Evolutionary conservation across 805 yeast species (phyloP), one percentile per base, ranked within the genome.

Genomic region (Saccharomycopsis microspora): DNA sequence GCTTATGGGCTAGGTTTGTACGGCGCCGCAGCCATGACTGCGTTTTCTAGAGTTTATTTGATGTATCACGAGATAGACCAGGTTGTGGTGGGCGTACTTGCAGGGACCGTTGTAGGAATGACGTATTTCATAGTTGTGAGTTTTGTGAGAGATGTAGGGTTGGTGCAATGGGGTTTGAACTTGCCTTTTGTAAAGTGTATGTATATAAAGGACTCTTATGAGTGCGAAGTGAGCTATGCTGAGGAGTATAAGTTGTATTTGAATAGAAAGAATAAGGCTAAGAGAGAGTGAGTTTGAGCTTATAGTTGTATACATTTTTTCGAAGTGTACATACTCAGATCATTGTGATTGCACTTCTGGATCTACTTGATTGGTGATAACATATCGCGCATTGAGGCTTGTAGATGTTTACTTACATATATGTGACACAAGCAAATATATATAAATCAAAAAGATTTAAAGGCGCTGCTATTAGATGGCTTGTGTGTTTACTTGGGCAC

Each of bases 11-110:
- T 55, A 0, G 57, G 57, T 3, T 53, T 74, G 40, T 46, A 56
- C 6, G n/a, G 5, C 6, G 39, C 40, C 3, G 4, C 8, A 1
- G 35, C 61, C 1, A 54, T 74, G 33, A 83, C 88, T 49, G 75
- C 78, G 3, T 72, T 67, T 52, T 84, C 96, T 3, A 68, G 97
- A 47, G 81, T 85, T 32, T 82, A 86, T 59, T 67, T 93, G 46
- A 70, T 74, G 50, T 90, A 93, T 60, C 98, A 90, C 64, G 73
- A 85, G 27, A 46, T 65, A 11, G 67, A 67, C 28, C 98, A 93
- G 63, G 93, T 89, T 1, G 41, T 72, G 7, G 83, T 82, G 5
- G 98, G 98, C 0, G 63, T 74, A 3, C 52, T 71, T 5, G 61
- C 83, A 5, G 97, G 98, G 0, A 55, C 67, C 0, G 56, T 73